A percentile compares a stretch with the other conserved stretches of the same genome.
Evolutionary conservation across 768 basidiomycete genomes (phyloP).

Genomic region (Mycena kentingensis): DNA sequence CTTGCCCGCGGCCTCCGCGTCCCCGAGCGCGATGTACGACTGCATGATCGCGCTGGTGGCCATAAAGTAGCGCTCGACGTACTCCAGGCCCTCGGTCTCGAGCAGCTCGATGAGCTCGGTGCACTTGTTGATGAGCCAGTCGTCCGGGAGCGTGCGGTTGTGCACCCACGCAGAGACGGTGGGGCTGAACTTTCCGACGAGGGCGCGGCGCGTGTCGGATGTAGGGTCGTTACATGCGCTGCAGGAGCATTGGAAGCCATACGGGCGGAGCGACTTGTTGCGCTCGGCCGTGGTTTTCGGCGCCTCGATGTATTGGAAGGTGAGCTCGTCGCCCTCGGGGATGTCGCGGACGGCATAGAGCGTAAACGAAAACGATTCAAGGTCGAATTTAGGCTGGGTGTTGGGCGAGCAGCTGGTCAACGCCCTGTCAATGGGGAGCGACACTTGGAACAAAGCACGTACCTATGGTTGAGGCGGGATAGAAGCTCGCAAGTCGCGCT

Average conservation of each 20-base stretch:
- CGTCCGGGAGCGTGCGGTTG: slow-evolving; percentile 23
- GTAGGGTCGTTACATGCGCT: slow-evolving; percentile 24
- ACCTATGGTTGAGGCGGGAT: slow-evolving; percentile 32
- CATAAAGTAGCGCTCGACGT: background rate
- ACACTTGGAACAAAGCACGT: background rate
- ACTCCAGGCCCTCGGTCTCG: background rate
- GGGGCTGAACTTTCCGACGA: slow-evolving; percentile 4
- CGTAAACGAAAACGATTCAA: slow-evolving; percentile 16
- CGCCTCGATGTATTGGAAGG: slow-evolving; percentile 28
- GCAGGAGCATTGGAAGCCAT: slow-evolving; percentile 36
- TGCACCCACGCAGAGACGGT: slow-evolving; percentile 33
- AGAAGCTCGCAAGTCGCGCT: slow-evolving; percentile 20
- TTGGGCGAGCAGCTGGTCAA: slow-evolving; percentile 29
- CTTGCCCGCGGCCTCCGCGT: slow-evolving; percentile 5
- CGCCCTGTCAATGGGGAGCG: background rate
- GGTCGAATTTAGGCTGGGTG: slow-evolving; percentile 22
- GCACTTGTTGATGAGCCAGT: slow-evolving; percentile 6
- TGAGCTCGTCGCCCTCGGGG: slow-evolving; percentile 34
- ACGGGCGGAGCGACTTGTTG: slow-evolving; percentile 27
- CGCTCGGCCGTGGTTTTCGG: slow-evolving; percentile 24
- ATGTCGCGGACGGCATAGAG: slow-evolving; percentile 29
- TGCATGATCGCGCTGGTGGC: slow-evolving; percentile 1
- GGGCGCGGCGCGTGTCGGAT: background rate
- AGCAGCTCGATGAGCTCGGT: background rate
- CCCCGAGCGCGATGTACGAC: slow-evolving; percentile 7